Evolutionary conservation across 306 rosid genomes (phyloP), one percentile per base, ranked within the genome.

Genomic region (Ceratonia siliqua): DNA sequence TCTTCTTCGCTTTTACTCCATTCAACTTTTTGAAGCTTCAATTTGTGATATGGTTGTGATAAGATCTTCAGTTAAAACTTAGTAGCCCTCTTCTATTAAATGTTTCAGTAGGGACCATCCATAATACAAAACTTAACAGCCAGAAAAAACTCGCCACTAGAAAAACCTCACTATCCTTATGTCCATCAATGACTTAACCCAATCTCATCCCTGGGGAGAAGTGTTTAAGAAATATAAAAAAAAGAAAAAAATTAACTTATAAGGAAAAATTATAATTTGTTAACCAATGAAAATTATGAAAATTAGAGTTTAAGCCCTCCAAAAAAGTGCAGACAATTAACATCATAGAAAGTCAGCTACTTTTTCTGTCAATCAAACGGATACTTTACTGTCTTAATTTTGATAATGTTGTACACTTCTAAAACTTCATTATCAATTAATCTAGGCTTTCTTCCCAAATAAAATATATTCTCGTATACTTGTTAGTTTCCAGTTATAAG

Each of bases 181-280:
- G 6, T 39, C 56, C 62, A 25, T 78, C 48, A n/a, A n/a, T n/a
- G n/a, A n/a, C n/a, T n/a, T n/a, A 38, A 39, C 77, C 71, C 35
- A 74, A 53, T 38, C 66, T 74, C 64, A 42, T 32, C 75, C 36
- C 3, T 33, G 61, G 69, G 56, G 7, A 64, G 41, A 75, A 5
- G 57, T 8, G 8, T 33, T 59, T 1, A 59, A 11, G 66, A 59
- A 59, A 33, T 30, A 15, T 11, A 33, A 28, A 2, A 8, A 3
- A 21, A 46, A 0, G 4, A 28, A 28, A 1, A 28, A 1, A 28
- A n/a, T n/a, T 28, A 28, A 35, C 5, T 5, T 67, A 32, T 68
- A 1, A 3, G 13, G 50, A 59, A 45, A 45, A 9, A 32, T 0
- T 33, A 13, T 18, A 35, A 41, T 42, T 38, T 10, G 13, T 12